Evolutionary conservation across 331 rosid genomes (phyloP).

Genomic region (Malus hybrid): DNA sequence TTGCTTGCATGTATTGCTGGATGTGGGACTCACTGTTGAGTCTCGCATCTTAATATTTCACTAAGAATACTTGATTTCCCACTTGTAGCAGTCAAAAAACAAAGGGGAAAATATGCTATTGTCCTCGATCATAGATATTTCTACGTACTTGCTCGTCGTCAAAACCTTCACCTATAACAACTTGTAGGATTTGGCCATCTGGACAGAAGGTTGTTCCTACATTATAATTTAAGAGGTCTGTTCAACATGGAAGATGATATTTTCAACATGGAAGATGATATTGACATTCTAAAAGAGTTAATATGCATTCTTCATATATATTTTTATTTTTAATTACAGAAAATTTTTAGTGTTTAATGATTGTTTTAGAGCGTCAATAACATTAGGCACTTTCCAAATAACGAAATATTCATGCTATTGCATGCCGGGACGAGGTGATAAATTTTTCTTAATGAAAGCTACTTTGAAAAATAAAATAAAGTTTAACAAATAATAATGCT

Average conservation of each 20-base stretch:
- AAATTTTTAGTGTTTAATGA: neutral
- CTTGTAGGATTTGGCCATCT: neutral
- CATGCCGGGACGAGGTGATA: neutral
- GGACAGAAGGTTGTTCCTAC: neutral
- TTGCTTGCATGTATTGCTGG: neutral
- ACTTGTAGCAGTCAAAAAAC: neutral
- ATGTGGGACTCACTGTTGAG: neutral
- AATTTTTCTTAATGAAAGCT: too few species aligned
- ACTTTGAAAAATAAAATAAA: neutral
- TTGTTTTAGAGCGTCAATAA: too few species aligned
- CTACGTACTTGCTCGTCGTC: neutral
- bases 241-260: neutral
- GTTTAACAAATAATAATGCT: neutral
- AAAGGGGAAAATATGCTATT: neutral
- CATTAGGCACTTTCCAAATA: neutral
- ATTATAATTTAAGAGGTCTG: neutral
- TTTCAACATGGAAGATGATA: neutral
- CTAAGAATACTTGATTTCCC: neutral
- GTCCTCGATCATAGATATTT: neutral
- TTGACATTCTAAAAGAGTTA: neutral
- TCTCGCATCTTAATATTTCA: neutral
- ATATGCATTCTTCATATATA: too few species aligned
- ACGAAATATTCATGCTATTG: neutral
- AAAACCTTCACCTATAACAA: neutral
- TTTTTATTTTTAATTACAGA: too few species aligned